Base-by-base conservation (phyloP, 169 alveolate species). In the Plasmodium fragile region DNA sequence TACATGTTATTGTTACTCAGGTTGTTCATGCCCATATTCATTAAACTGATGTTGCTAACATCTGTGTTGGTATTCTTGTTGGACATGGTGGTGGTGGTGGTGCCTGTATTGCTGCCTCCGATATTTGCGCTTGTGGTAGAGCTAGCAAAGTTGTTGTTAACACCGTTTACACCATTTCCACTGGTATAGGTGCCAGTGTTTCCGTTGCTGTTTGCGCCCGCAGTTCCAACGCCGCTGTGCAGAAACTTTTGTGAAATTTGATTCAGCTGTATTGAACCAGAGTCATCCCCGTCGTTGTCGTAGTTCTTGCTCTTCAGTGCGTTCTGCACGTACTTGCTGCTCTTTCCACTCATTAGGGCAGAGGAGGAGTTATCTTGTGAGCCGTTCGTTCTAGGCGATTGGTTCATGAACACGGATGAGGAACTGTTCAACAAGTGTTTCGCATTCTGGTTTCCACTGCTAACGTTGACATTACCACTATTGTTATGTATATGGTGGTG, bases 241-340 rank as follows among this genome's bases (percentile, higher is more conserved):
- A 89, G 79, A n/a, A 78, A 43, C 72, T 89, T 89, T 28, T 89
- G 94, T 1, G 94, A 89, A 39, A 89, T 89, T 34, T 89, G 91
- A 39, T 49, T 89, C 45, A 78, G 75, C 36, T 77, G 94, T 69
- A 80, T 18, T 30, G 91, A 78, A 79, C 72, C 81, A 7, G 94
- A 10, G 32, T 89, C 94, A 5, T 89, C 93, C 30, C 41, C 45
- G 7, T 89, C 94, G 13, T n/a, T 59, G 32, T 89, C 94, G 82
- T 89, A 89, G 81, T 79, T 77, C 52, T 89, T 89, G 72, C 71
- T 89, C 72, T 78, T 89, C 65, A 89, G 45, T 32, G 84, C 22
- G 32, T 53, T 77, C 28, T 85, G 93, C 45, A 77, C 22, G 55
- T 75, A 85, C 43, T 85, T 85, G 79, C 39, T 84, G 22, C 79